Percentiles rank a stretch among this genome's conserved stretches.
These are phyloP conservation scores for Blastobotrys buckinghamii DNA, from an alignment of 1,139 yeast species.

Conservation along the genomic window DNA sequence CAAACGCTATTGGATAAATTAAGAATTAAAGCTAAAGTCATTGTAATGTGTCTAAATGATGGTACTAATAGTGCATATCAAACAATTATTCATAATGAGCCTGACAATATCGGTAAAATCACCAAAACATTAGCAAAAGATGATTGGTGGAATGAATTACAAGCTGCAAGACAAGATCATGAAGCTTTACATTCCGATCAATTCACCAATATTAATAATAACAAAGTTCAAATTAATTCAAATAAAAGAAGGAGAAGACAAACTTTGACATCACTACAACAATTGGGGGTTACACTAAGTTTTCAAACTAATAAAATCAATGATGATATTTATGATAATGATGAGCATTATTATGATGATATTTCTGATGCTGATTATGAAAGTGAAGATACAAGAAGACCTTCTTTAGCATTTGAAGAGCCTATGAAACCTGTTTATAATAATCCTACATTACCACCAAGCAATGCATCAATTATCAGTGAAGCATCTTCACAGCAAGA, in stretches of 20 bases:
- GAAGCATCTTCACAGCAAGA: slow-evolving; percentile 3
- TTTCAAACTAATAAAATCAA: slow-evolving; percentile 56
- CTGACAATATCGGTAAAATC: slow-evolving; percentile 29
- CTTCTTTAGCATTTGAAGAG: neutral
- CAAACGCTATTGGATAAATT: slow-evolving; percentile 59
- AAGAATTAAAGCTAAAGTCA: slow-evolving; percentile 73
- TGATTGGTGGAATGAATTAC: slow-evolving; percentile 64
- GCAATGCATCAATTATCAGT: neutral
- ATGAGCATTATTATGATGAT: slow-evolving; percentile 16
- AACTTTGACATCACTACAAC: slow-evolving; percentile 41
- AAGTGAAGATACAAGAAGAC: neutral
- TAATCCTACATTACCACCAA: neutral
- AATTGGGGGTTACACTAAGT: slow-evolving; percentile 66
- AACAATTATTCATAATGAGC: slow-evolving; percentile 65
- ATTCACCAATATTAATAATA: no score
- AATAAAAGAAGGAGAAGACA: slow-evolving; percentile 27
- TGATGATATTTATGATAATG: slow-evolving; percentile 10
- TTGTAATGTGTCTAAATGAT: slow-evolving; percentile 61
- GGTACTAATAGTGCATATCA: slow-evolving; percentile 63
- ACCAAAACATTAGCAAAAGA: slow-evolving; percentile 39
- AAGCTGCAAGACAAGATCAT: slow-evolving; percentile 46
- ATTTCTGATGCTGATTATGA: neutral
- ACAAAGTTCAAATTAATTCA: neutral
- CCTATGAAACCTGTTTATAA: neutral
- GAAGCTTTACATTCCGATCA: no score